Evolutionary conservation across 2,329 filamentous ascomycete species (phyloP), one percentile per base, ranked within the genome.

Genomic region (Mariannaea sp.): DNA sequence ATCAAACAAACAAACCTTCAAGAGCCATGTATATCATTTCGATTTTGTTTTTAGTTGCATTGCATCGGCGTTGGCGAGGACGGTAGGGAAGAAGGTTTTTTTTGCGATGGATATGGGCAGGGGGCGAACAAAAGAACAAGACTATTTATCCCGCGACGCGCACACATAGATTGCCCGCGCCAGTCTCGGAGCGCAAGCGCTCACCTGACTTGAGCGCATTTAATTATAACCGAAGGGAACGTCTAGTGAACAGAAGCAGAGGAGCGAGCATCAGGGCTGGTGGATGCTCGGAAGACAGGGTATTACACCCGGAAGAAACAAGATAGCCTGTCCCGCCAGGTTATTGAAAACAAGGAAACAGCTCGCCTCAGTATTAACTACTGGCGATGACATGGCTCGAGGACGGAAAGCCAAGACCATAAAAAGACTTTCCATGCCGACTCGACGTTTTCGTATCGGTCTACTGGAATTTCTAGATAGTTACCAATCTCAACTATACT

Each of bases 41-140:
- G 56, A 62, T 67, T 65, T 61, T 49, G 56, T 67, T 62, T 67
- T 49, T 19, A 19, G 58, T 51, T 77, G 80, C 80, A 83, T 83
- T 80, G 80, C 81, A 83, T 65, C 71, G 81, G 81, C 81, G 81
- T 84, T 83, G 68, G 72, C 59, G 68, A 68, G 72, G 68, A 67
- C 54, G 66, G 61, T 50, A 49, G 60, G 62, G 62, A 61, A 60
- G 62, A 61, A 66, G 63, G 56, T 61, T 58, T 54, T 66, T 58
- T 58, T 60, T 49, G 56, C 56, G 66, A 69, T 53, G 66, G 67
- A 64, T 60, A 64, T 66, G 69, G 65, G 66, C 61, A 55, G 57
- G 61, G 61, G 65, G 51, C n/a, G n/a, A n/a, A 45, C 47, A 68
- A 71, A 72, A 71, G 67, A 64, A 64, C 52, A 70, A 72, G 70